These are phyloP conservation scores for Melanomma pulvis-pyrius DNA, from an alignment of 495 filamentous ascomycete species.

Conservation along the genomic window DNA sequence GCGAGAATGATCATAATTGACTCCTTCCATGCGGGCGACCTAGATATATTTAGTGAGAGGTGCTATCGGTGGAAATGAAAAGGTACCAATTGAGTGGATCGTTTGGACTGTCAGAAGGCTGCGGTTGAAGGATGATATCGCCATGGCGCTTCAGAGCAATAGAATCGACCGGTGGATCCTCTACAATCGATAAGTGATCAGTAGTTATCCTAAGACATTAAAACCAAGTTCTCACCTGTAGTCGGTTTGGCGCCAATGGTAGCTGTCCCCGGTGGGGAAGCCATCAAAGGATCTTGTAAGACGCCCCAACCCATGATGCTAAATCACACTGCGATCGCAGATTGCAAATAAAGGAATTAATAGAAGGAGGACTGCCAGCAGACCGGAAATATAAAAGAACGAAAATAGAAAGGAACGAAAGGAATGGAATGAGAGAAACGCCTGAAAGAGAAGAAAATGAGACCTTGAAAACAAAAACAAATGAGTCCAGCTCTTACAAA, in stretches of 20 bases:
- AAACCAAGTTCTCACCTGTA: conserved; percentile 2
- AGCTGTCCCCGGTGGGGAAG: conserved; percentile 29
- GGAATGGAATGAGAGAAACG: neutral
- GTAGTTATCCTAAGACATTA: neutral
- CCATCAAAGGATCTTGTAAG: conserved; percentile 30
- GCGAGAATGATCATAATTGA: conserved; percentile 35
- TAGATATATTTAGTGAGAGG: neutral
- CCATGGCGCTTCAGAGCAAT: conserved; percentile 58
- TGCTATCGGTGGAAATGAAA: neutral
- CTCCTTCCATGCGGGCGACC: conserved; percentile 34
- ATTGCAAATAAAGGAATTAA: conserved; percentile 9
- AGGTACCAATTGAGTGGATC: conserved; percentile 91
- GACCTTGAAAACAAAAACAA: neutral
- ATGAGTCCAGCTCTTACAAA: conserved; percentile 19
- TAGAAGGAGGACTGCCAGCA: conserved; percentile 26
- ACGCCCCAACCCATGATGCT: conserved; percentile 32
- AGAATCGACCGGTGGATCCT: conserved; percentile 2
- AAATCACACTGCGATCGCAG: neutral
- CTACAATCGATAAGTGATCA: neutral
- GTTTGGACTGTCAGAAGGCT: conserved; percentile 86
- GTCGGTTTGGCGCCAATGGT: conserved; percentile 22
- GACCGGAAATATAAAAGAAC: conserved; percentile 6
- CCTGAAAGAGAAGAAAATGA: neutral
- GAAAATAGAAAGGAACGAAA: neutral
- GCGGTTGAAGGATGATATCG: conserved; percentile 84